Base-by-base conservation (phyloP, 1,284 basidiomycete genomes). In the Sporisorium exsertum region DNA sequence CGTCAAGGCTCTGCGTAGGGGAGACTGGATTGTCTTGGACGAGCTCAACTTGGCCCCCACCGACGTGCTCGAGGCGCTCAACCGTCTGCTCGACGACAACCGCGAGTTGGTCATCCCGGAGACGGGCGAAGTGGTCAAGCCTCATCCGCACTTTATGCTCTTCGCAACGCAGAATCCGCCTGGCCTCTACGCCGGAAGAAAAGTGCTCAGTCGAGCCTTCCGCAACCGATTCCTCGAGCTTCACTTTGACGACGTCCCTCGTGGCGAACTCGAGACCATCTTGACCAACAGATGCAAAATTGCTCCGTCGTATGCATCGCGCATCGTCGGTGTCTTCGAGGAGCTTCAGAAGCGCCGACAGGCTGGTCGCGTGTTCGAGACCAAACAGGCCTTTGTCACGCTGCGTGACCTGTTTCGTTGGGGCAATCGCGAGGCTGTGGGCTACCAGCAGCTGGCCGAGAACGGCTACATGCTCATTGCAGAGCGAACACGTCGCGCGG, bases 161-260 rank as follows among this genome's bases (percentile, higher is more conserved):
- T 99, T 98, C 82, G 96, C 96, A 0, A 98, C 97, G 0, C 97
- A 99, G 86, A 99, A 99, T 84, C 97, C 97, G 16, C 93, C 97
- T 0, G 96, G 96, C 1, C 87, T 98, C n/a, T 99, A 99, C 84
- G 96, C 93, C 1, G 97, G 97, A 7, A 90, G 97, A 74, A 99
- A 99, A 85, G 90, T 97, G 5, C 87, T 99, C 13, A 98, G 96
- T 3, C 90, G 97, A 35, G 97, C 97, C 0, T 98, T 99, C 88
- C 90, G 97, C 35, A 98, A 97, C 86, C 93, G 97, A n/a, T 99
- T 99, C 87, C 89, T 99, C 16, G 97, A 99, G 86, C 93, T 99
- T 37, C 95, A 99, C 85, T 99, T 99, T 84, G 93, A 94, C 75
- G 97, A 99, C 79, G 96, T 99, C 0, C 97, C 97, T 0, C 93